These are phyloP conservation scores for Pugionium dolabratum DNA, from an alignment of 345 rosid species.

Conservation along the genomic window DNA sequence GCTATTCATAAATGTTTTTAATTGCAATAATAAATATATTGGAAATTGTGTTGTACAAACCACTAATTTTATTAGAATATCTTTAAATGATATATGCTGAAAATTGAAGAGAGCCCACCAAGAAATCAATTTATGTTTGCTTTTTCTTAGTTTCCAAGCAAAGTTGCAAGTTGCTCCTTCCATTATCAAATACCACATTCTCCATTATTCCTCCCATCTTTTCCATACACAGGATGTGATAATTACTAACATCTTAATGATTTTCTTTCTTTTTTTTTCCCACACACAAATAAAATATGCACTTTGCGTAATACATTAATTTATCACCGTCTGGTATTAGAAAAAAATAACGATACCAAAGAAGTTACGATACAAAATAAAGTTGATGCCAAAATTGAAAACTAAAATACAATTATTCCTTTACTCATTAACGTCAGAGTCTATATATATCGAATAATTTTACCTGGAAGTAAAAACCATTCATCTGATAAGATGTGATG, in stretches of 20 bases:
- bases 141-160: constrained; percentile 40
- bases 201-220: constrained; percentile 29
- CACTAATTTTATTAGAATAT: background rate
- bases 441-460: background rate
- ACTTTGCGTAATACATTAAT: background rate
- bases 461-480: constrained; percentile 12
- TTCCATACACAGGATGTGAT: constrained; percentile 33
- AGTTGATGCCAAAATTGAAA: no score
- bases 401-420: no score
- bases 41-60: background rate
- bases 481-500: constrained; percentile 28
- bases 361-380: no score
- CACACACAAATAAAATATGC: background rate
- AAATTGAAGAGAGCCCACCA: constrained; percentile 34
- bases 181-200: constrained; percentile 34
- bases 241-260: constrained; percentile 31
- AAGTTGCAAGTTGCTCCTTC: constrained; percentile 42
- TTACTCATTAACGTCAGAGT: no score
- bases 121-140: constrained; percentile 31
- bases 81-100: constrained; percentile 8
- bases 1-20: no score
- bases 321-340: constrained; percentile 8
- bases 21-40: no score
- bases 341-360: no score
- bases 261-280: constrained; percentile 3